Evolutionary conservation across 768 basidiomycete species (phyloP).

Genomic region (Paxillus ammoniavirescens): DNA sequence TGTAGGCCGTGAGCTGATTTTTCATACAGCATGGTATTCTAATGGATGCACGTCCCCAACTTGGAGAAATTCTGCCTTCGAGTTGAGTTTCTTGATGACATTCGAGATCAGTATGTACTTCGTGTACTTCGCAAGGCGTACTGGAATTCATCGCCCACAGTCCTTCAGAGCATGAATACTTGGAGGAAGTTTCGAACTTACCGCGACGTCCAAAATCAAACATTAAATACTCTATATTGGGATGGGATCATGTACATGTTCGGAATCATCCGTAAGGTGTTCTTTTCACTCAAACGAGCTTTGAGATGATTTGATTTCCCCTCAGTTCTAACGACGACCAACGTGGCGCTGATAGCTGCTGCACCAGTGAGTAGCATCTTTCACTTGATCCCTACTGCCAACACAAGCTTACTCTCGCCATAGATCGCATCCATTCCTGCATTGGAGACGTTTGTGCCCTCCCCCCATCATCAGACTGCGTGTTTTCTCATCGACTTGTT

Average conservation of each 20-base stretch:
- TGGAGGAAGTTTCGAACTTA: slow-evolving; percentile 26
- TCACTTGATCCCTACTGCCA: neutral
- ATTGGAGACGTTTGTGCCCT: slow-evolving; percentile 20
- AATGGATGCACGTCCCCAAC: slow-evolving; percentile 15
- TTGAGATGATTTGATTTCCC: neutral
- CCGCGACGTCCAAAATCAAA: slow-evolving; percentile 13
- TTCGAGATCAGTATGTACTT: slow-evolving; percentile 22
- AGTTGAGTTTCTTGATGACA: slow-evolving; percentile 15
- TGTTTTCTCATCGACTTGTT: slow-evolving; percentile 6
- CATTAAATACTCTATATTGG: slow-evolving; percentile 24
- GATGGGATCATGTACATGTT: slow-evolving; percentile 29
- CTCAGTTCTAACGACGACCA: slow-evolving; percentile 14
- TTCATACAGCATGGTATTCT: slow-evolving; percentile 16
- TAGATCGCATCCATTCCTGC: slow-evolving; percentile 15
- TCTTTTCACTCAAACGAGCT: neutral
- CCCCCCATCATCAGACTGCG: neutral
- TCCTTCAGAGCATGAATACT: slow-evolving; percentile 23
- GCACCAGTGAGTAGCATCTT: slow-evolving; percentile 17
- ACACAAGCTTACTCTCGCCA: neutral
- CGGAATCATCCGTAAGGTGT: slow-evolving; percentile 17
- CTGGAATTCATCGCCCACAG: slow-evolving; percentile 3
- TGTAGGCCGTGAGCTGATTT: neutral
- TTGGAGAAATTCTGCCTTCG: slow-evolving; percentile 12
- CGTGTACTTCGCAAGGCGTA: neutral
- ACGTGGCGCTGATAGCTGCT: slow-evolving; percentile 14